Percentiles rank a stretch among this genome's conserved stretches.
phyloP scores from a whole-genome alignment of 1,284 basidiomycete genomes.

The Cutaneotrichosporon sp. region DNA sequence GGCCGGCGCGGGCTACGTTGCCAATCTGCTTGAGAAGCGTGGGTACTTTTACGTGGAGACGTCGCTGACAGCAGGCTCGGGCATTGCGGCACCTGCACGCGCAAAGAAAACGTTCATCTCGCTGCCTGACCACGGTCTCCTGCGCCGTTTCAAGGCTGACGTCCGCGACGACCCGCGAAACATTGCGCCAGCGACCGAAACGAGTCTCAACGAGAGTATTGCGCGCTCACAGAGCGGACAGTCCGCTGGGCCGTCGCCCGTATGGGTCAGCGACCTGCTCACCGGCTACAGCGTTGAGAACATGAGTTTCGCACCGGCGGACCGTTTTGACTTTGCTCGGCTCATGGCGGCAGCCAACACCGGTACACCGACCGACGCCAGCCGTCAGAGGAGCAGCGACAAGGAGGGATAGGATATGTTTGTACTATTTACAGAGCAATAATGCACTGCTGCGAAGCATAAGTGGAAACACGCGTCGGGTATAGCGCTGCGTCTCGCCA shows the following conservation, averaged over 20 bases:
- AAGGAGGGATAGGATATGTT: no score
- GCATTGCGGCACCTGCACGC: slow-evolving; percentile 17
- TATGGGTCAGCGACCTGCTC: slow-evolving; percentile 44
- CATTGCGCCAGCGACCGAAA: slow-evolving; percentile 47
- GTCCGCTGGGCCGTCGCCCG: slow-evolving; percentile 15
- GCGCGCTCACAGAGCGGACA: slow-evolving; percentile 10
- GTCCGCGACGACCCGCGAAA: slow-evolving; percentile 41
- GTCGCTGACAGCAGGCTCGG: slow-evolving; percentile 25
- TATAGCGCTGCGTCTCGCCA: no score
- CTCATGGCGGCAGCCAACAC: slow-evolving; percentile 27
- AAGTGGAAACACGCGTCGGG: no score
- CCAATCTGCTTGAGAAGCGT: slow-evolving; percentile 41
- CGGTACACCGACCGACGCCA: no score
- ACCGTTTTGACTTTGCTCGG: slow-evolving; percentile 41
- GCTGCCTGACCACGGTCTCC: slow-evolving; percentile 47
- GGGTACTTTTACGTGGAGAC: slow-evolving; percentile 5
- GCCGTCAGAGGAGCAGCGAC: no score
- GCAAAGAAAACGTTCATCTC: slow-evolving; percentile 46
- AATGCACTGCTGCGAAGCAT: no score
- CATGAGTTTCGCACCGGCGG: slow-evolving; percentile 46
- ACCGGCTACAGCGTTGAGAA: slow-evolving; percentile 46
- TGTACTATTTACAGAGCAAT: no score
- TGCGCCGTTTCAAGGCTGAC: slow-evolving; percentile 45
- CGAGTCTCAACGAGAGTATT: slow-evolving; percentile 43
- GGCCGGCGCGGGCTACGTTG: slow-evolving; percentile 46